Evolutionary conservation across 257 asterid species (phyloP).

Genomic region (Pogostemon cablin): DNA sequence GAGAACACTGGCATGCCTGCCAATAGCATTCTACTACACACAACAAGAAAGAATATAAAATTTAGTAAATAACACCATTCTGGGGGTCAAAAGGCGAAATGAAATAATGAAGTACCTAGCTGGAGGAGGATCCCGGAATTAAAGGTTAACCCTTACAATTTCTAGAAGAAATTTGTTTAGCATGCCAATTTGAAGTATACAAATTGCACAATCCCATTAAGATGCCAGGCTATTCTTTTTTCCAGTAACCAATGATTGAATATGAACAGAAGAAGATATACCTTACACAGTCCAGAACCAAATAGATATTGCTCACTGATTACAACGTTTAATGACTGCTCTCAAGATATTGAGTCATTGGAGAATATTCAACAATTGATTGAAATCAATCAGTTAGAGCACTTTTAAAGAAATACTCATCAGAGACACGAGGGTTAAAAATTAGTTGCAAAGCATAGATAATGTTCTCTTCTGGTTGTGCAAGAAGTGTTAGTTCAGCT

Average conservation of each 20-base stretch:
- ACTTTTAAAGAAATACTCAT: not conserved
- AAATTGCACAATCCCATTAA: not conserved
- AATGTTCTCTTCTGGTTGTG: not conserved
- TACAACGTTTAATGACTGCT: constrained; percentile 15
- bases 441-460: not conserved
- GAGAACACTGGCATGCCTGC: constrained; percentile 8
- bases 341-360: not conserved
- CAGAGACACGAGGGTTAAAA: not conserved
- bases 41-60: not conserved
- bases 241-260: constrained; percentile 2
- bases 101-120: constrained; percentile 14
- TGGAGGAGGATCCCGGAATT: constrained; percentile 14
- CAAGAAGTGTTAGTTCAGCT: constrained; percentile 15
- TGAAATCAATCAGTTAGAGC: constrained; percentile 18
- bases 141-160: not conserved
- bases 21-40: not conserved
- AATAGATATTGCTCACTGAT: not conserved
- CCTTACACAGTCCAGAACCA: not conserved
- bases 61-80: not conserved
- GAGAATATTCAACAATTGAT: not conserved
- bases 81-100: not conserved
- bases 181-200: constrained; percentile 3
- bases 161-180: not conserved
- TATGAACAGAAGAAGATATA: constrained; percentile 7
- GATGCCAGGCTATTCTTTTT: not conserved